Evolutionary conservation across 1,284 basidiomycete species (phyloP), one percentile per base, ranked within the genome.

Genomic region (Tetrapyrgos nigripes): DNA sequence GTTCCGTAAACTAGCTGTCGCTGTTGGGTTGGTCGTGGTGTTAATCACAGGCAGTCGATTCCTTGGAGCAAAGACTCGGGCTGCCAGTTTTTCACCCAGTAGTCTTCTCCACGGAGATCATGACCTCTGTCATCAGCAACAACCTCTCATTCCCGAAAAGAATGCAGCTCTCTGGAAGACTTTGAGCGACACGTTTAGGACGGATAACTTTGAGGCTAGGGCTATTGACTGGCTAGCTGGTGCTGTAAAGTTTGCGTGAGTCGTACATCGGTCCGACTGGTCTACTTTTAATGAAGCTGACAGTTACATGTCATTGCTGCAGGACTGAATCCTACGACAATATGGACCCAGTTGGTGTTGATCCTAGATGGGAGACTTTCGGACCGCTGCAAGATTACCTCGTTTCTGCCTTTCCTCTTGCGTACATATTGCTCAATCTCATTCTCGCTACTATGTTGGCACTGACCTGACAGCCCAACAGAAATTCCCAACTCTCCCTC

Each of bases 401-500:
- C 9, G 31, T 48, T 13, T 29, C 58, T 9, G 61, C 68, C 4
- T 80, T 76, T 63, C 76, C 77, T 19, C 66, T 72, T 28, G 64
- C 73, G 78, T 76, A 57, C 37, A 67, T 53, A 40, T 43, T 5
- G 14, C 11, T 45, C 14, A 5, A 19, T 45, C 8, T 48, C 23
- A 24, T 28, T 33, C 46, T 19, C 45, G 31, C 37, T 19, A 29
- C 13, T 35, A 19, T n/a, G 37, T n/a, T n/a, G 6, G 6, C 17
- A 4, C 6, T n/a, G 17, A 40, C 37, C 31, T 33, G 37, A 40
- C 27, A 33, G 35, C 24, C 17, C 29, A 44, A 11, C 50, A 79
- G 79, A 9, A 77, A 82, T 60, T 50, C 71, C 47, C 68, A 67
- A 24, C 66, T 83, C 40, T 72, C 69, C 8, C 70, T 80, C 19